Percentiles rank a stretch among this genome's conserved stretches.
Evolutionary conservation across 2,329 filamentous ascomycete species (phyloP).

Genomic region (Cryphonectria radicalis): DNA sequence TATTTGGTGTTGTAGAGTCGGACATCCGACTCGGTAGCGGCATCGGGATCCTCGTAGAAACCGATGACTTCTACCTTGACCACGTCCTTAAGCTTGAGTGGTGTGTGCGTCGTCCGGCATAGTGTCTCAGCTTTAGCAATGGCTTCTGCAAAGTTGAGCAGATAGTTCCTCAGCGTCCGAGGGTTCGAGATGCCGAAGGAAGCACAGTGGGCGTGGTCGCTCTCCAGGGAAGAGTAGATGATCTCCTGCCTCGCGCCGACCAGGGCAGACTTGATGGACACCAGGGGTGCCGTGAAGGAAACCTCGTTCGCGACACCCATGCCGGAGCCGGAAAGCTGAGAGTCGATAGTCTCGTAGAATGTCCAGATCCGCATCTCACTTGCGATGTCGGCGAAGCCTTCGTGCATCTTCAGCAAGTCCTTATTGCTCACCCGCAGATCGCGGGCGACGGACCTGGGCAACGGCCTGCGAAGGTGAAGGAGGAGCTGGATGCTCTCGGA

Average conservation of each 20-base stretch:
- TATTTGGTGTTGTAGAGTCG: slow-evolving; percentile 57
- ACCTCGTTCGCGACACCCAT: slow-evolving; percentile 47
- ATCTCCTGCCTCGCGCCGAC: slow-evolving; percentile 56
- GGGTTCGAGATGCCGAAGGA: slow-evolving; percentile 57
- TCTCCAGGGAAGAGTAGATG: slow-evolving; percentile 55
- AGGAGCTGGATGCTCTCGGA: slow-evolving; percentile 57
- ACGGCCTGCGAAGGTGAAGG: slow-evolving; percentile 54
- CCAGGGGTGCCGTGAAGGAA: slow-evolving; percentile 63
- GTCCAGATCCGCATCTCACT: slow-evolving; percentile 66
- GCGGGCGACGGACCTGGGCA: slow-evolving; percentile 55
- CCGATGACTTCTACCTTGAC: slow-evolving; percentile 63
- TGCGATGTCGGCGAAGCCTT: slow-evolving; percentile 59
- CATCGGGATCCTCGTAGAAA: slow-evolving; percentile 61
- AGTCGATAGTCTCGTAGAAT: slow-evolving; percentile 66
- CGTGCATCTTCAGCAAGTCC: slow-evolving; percentile 54
- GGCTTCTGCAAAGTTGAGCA: slow-evolving; percentile 42
- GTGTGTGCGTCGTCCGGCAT: slow-evolving; percentile 46
- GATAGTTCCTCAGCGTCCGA: slow-evolving; percentile 49
- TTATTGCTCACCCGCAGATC: slow-evolving; percentile 56
- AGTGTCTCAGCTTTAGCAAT: slow-evolving; percentile 44
- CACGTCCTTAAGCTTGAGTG: slow-evolving; percentile 54
- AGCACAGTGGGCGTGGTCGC: slow-evolving; percentile 58
- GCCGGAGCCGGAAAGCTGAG: slow-evolving; percentile 53
- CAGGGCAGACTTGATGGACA: slow-evolving; percentile 60
- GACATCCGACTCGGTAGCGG: slow-evolving; percentile 43